These are phyloP conservation scores for Puccinia brachypodii DNA, from an alignment of 1,284 basidiomycete genomes.

Conservation along the genomic window DNA sequence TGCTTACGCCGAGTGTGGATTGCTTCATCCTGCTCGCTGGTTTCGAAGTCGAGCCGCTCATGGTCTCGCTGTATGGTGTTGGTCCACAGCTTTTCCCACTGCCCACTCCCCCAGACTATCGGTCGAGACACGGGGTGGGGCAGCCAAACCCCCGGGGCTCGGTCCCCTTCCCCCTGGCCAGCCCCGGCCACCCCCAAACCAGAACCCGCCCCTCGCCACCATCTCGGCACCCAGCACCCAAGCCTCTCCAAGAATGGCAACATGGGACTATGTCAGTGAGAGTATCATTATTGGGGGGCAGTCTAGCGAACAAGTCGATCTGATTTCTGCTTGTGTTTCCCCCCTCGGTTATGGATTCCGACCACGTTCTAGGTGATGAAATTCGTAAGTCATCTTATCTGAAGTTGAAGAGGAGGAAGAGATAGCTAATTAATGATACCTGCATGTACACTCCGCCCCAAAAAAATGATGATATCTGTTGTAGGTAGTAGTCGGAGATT, in stretches of 20 bases:
- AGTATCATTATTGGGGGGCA: not conserved
- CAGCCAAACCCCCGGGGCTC: not conserved
- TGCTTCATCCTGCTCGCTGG: constrained; percentile 23
- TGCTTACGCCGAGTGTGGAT: constrained; percentile 31
- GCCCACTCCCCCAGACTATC: no score
- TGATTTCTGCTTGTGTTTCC: not conserved
- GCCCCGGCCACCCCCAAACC: not conserved
- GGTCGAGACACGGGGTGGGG: not conserved
- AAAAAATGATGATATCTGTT: not conserved
- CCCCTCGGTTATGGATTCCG: no score
- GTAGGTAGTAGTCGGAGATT: constrained; percentile 46
- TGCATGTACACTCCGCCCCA: no score
- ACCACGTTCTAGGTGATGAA: constrained; percentile 10
- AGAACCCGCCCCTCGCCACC: no score
- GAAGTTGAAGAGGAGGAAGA: no score
- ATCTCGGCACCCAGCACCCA: not conserved
- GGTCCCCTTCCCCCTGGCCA: not conserved
- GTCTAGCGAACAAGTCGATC: not conserved
- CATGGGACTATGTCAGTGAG: constrained; percentile 46
- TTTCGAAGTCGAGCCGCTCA: constrained; percentile 9
- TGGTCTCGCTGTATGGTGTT: not conserved
- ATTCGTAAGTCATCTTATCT: not conserved
- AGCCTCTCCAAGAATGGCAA: constrained; percentile 8
- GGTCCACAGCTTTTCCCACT: no score
- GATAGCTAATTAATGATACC: not conserved